phyloP scores from a whole-genome alignment of 2,329 filamentous ascomycete genomes.

The Paraphaeosphaeria minitans region DNA sequence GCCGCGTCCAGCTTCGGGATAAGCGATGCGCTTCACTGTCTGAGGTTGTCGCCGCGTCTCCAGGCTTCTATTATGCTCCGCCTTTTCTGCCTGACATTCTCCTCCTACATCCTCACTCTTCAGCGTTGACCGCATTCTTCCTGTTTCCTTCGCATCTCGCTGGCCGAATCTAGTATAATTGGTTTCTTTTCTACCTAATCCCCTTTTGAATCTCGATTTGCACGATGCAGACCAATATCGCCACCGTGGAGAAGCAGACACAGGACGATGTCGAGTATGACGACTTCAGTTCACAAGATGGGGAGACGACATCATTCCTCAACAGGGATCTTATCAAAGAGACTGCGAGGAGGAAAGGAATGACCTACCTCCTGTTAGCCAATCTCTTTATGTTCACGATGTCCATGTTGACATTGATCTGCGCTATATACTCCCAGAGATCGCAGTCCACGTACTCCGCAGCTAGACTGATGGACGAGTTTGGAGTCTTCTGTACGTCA shows the following conservation, averaged over 20 bases:
- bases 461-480: constrained; percentile 40
- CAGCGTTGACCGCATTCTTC: constrained; percentile 21
- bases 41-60: constrained; percentile 8
- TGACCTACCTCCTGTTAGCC: constrained; percentile 37
- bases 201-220: constrained; percentile 18
- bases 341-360: constrained; percentile 26
- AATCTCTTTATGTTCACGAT: constrained; percentile 43
- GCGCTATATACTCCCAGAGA: constrained; percentile 39
- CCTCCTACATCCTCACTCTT: constrained; percentile 6
- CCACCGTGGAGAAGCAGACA: constrained; percentile 34
- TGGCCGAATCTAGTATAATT: constrained; percentile 19
- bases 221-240: constrained; percentile 1
- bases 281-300: constrained; percentile 24
- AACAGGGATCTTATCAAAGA: constrained; percentile 30
- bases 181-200: constrained; percentile 8
- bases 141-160: constrained; percentile 22
- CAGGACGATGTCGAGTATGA: constrained; percentile 10
- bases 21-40: background rate
- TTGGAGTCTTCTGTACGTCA: constrained; percentile 35
- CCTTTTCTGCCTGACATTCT: constrained; percentile 8
- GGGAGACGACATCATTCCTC: constrained; percentile 39
- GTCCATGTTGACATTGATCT: constrained; percentile 37
- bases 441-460: constrained; percentile 28
- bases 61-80: constrained; percentile 3
- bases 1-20: background rate